These are phyloP conservation scores for Colletotrichum spaethianum DNA, from an alignment of 2,329 filamentous ascomycete genomes.

Conservation along the genomic window DNA sequence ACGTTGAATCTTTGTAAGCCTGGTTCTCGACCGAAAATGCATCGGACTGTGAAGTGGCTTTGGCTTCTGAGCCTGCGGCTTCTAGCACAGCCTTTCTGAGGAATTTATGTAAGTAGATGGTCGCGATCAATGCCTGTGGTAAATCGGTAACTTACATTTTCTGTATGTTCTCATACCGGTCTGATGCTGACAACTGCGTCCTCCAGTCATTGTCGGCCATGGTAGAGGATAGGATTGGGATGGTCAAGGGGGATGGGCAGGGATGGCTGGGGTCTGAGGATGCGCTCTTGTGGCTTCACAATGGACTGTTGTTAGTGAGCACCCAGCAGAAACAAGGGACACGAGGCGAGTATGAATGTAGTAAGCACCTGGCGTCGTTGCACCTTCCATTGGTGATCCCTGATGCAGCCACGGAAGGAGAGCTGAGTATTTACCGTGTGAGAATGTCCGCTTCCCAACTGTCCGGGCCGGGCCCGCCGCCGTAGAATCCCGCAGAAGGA, in stretches of 20 bases:
- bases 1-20: slow-evolving; percentile 37
- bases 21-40: slow-evolving; percentile 42
- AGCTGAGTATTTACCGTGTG: slow-evolving; percentile 23
- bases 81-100: slow-evolving; percentile 38
- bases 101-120: neutral
- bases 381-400: slow-evolving; percentile 2
- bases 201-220: slow-evolving; percentile 60
- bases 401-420: slow-evolving; percentile 6
- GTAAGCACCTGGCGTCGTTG: slow-evolving; percentile 9
- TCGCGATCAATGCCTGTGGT: neutral
- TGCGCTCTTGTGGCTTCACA: neutral
- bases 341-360: neutral
- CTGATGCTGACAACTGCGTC: slow-evolving; percentile 66
- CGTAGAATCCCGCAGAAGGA: neutral
- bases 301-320: slow-evolving; percentile 14
- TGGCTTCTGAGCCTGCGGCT: slow-evolving; percentile 16
- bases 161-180: slow-evolving; percentile 75
- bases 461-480: slow-evolving; percentile 26
- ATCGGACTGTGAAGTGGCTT: slow-evolving; percentile 39
- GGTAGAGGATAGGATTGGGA: neutral
- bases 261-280: neutral
- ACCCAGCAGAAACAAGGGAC: slow-evolving; percentile 5
- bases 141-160: slow-evolving; percentile 66
- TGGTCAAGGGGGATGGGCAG: neutral
- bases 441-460: neutral